A percentile compares a stretch with the other conserved stretches of the same genome.
phyloP scores from a whole-genome alignment of 2,329 filamentous ascomycete species.

The Zasmidium angulare region DNA sequence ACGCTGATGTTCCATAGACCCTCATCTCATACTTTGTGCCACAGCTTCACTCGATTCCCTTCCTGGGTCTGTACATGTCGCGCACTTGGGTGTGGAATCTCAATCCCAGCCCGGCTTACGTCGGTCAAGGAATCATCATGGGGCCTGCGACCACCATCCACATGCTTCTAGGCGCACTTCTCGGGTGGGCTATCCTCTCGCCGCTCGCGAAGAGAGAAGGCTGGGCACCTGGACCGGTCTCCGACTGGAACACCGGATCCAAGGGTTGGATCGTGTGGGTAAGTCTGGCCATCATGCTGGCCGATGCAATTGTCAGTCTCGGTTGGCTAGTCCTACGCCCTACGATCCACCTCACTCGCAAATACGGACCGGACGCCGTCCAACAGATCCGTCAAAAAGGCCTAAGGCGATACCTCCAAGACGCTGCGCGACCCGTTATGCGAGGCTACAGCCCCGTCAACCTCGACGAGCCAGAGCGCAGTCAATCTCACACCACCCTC shows the following conservation, averaged over 20 bases:
- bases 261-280: slow-evolving; percentile 99
- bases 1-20: slow-evolving; percentile 56
- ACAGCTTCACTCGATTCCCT: slow-evolving; percentile 76
- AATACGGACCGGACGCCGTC: slow-evolving; percentile 38
- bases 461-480: slow-evolving; percentile 18
- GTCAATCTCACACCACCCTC: neutral
- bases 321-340: slow-evolving; percentile 72
- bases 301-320: slow-evolving; percentile 85
- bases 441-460: slow-evolving; percentile 42
- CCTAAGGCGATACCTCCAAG: slow-evolving; percentile 33
- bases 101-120: slow-evolving; percentile 94
- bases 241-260: slow-evolving; percentile 87
- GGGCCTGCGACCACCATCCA: slow-evolving; percentile 91
- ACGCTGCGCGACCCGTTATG: slow-evolving; percentile 35
- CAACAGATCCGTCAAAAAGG: slow-evolving; percentile 30
- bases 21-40: slow-evolving; percentile 88
- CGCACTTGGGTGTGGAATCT: slow-evolving; percentile 89
- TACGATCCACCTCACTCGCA: slow-evolving; percentile 49
- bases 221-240: slow-evolving; percentile 85
- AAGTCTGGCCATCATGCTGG: slow-evolving; percentile 93
- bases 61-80: slow-evolving; percentile 76
- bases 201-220: slow-evolving; percentile 80
- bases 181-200: slow-evolving; percentile 90
- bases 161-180: slow-evolving; percentile 84
- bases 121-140: slow-evolving; percentile 98